Conservation (phyloP, 176 grass and related monocot genomes). For the Eleusine coracana region DNA sequence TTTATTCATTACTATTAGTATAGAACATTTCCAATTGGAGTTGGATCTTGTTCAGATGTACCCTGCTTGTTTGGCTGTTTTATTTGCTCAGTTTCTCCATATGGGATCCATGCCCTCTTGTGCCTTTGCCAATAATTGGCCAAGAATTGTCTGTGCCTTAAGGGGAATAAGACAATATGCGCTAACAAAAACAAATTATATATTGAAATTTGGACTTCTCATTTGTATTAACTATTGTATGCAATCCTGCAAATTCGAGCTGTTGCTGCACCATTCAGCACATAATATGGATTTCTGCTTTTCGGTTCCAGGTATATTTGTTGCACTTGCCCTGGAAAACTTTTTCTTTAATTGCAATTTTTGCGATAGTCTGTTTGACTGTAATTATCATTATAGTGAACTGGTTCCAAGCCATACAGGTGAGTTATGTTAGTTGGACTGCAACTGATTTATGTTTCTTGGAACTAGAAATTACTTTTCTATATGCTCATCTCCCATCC, state of each 20-base stretch:
- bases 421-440: not conserved
- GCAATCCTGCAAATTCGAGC: not conserved
- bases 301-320: not conserved
- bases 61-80: no score
- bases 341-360: not conserved
- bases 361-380: not conserved
- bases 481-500: not conserved
- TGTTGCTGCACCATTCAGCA: slow-evolving; percentile 1
- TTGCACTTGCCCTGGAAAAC: slow-evolving; percentile 8
- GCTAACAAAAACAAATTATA: no score
- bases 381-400: not conserved
- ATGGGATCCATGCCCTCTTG: no score
- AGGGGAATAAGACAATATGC: no score
- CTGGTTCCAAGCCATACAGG: not conserved
- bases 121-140: no score
- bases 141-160: no score
- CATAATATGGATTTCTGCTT: slow-evolving; percentile 19
- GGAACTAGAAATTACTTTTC: not conserved
- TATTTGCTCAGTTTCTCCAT: no score
- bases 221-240: not conserved
- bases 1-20: no score
- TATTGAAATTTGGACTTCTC: not conserved
- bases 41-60: no score
- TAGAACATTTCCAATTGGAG: no score
- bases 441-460: no score